A percentile compares a stretch with the other conserved stretches of the same genome.
Evolutionary conservation across 805 yeast genomes (phyloP).

Genomic region (Phaffomyces thermotolerans): DNA sequence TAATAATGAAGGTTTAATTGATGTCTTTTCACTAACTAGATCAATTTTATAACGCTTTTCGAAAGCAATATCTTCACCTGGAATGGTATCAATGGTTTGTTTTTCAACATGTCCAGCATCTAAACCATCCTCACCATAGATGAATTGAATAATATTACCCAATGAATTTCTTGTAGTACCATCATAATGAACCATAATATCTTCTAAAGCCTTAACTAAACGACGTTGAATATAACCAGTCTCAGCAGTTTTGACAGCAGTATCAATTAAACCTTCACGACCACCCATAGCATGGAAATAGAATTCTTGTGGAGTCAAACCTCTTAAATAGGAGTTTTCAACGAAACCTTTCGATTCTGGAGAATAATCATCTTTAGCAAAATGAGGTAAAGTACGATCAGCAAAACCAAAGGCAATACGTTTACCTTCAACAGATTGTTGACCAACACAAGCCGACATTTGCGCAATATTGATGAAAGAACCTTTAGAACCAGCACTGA

Average conservation of each 20-base stretch:
- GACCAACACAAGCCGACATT: constrained; percentile 99
- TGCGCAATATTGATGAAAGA: constrained; percentile 97
- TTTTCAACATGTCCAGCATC: constrained; percentile 98
- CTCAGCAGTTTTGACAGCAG: constrained; percentile 98
- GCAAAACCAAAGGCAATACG: constrained; percentile 97
- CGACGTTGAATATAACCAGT: constrained; percentile 99
- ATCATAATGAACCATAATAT: constrained; percentile 96
- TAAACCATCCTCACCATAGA: constrained; percentile 98
- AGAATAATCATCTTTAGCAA: constrained; percentile 96
- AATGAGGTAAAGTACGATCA: constrained; percentile 95
- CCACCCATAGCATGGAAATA: constrained; percentile 99
- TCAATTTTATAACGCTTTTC: constrained; percentile 83
- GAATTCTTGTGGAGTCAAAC: constrained; percentile 97
- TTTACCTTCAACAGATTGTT: constrained; percentile 98
- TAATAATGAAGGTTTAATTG: constrained; percentile 63
- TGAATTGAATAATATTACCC: constrained; percentile 93
- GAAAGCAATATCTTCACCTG: constrained; percentile 82
- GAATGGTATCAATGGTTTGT: constrained; percentile 91
- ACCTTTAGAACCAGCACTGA: constrained; percentile 98
- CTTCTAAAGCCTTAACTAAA: constrained; percentile 92
- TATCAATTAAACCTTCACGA: constrained; percentile 98
- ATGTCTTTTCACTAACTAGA: constrained; percentile 58
- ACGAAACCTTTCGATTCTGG: constrained; percentile 98
- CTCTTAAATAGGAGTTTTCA: constrained; percentile 94
- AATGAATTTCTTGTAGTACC: constrained; percentile 96